Base-by-base conservation (phyloP, 371 early-diverging fungal species). In the Mortierella sp. region DNA sequence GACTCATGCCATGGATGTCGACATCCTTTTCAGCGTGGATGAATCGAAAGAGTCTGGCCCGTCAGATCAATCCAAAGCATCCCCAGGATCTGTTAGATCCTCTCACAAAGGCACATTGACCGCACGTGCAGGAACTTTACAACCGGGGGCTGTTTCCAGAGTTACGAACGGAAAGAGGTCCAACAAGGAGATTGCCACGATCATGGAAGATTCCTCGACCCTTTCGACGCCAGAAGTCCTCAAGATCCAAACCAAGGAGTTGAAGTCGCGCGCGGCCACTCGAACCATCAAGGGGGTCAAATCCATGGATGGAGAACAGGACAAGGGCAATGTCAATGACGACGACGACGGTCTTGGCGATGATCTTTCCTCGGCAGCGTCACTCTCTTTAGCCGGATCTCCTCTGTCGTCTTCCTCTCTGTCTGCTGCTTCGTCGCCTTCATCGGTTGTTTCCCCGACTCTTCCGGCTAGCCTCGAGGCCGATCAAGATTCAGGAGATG, bases 271-370 rank as follows among this genome's bases (percentile, higher is more conserved):
- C 37, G 72, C 64, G 37, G 31, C 76, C 9, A 70, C 61, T 46
- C 75, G 80, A 21, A 51, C 51, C 16, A 55, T 70, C 55, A 77
- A 79, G 54, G 75, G 71, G 6, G 53, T 26, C 67, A 80, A 64
- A 28, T 69, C 64, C 50, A 54, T 59, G 48, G 76, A 78, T 37
- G 31, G 59, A 21, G 75, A 61, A 21, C 37, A 48, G 24, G 34
- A 50, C 67, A 72, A 48, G 26, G 69, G 46, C 31, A 37, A 48
- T 11, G 34, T 34, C 67, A 75, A 72, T 21, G 80, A 82, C 3
- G 79, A 83, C n/a, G 83, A 85, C 43, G 83, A 83, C 40, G 81
- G 73, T 19, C 54, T 81, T 19, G 85, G 78, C 5, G 85, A 77
- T 11, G 85, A 85, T 4, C 73, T 85, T 43, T 85, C 85, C 0